Base-by-base conservation (phyloP, 495 filamentous ascomycete species). In the Hypoxylon cercidicola region DNA sequence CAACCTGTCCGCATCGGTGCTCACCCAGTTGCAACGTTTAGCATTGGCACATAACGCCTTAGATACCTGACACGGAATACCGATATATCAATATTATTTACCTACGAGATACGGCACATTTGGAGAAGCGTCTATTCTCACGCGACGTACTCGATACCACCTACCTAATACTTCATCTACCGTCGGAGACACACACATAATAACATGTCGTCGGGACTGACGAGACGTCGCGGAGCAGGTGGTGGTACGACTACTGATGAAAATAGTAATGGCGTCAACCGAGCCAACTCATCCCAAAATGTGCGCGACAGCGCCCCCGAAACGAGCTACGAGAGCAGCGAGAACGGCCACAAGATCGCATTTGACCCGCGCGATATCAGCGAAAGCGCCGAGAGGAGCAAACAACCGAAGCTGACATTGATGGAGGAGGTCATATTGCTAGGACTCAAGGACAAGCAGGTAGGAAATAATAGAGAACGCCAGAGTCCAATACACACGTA, bases 301-400 rank as follows among this genome's bases (percentile, higher is more conserved):
- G 70, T 70, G 32, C 81, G 85, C 74, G 81, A 80, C 64, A 81
- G 85, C 70, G 82, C 81, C 23, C 90, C 93, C 71, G 95, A 97
- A 76, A 96, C 93, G 18, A 92, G 90, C 47, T 98, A 96, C 82
- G 92, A 93, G 74, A 92, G 83, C 75, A 86, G 90, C 70, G 94
- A 96, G 80, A 97, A 97, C 82, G 95, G 95, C 58, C 96, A 98
- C 79, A 97, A 96, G 82, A 97, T 99, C 78, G 96, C 93, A 28
- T 99, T 93, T 76, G 95, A 99, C 77, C 95, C 95, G 47, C 85
- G 92, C 75, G 95, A 99, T 78, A 94, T 99, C 74, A 96, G 90
- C 78, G 96, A 99, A 85, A 97, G 89, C 76, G 90, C 90, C 72
- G 95, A 98, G 83, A 82, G 96, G 74, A 96, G 87, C 82, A 97